Conservation (phyloP, 1,284 basidiomycete species). For the Papiliotrema terrestris region DNA sequence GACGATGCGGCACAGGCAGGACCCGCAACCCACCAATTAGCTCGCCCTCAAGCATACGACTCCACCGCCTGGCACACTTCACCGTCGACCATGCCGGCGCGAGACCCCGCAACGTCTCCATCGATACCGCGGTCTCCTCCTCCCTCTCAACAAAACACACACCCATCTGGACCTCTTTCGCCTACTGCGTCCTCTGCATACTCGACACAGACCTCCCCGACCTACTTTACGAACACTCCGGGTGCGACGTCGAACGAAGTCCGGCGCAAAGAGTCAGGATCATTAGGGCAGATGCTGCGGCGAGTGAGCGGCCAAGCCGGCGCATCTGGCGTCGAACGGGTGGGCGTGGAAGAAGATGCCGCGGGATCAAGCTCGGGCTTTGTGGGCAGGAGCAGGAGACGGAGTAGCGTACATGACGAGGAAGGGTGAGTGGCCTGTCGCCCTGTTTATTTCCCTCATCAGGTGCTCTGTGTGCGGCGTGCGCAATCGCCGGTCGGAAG, state of each 20-base stretch:
- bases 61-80: not conserved
- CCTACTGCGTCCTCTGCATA: slow-evolving; percentile 22
- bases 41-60: no score
- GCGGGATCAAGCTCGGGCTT: not conserved
- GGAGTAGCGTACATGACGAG: slow-evolving; percentile 5
- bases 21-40: no score
- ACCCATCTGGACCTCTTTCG: slow-evolving; percentile 19
- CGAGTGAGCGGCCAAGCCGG: slow-evolving; percentile 15
- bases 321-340: not conserved
- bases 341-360: not conserved
- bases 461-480: not conserved
- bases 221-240: no score
- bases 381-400: not conserved
- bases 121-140: slow-evolving; percentile 21
- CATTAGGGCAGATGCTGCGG: slow-evolving; percentile 15
- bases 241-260: no score
- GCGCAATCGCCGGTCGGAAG: not conserved
- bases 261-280: not conserved
- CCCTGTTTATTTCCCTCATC: not conserved
- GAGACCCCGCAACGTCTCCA: slow-evolving; percentile 37
- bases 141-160: slow-evolving; percentile 7
- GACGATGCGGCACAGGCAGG: no score
- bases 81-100: slow-evolving; percentile 30
- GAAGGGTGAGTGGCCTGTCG: slow-evolving; percentile 16
- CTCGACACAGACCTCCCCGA: no score